Percentiles rank a stretch among this genome's conserved stretches.
Evolutionary conservation across 2,329 filamentous ascomycete genomes (phyloP).

Genomic region (Scytalidium lignicola): DNA sequence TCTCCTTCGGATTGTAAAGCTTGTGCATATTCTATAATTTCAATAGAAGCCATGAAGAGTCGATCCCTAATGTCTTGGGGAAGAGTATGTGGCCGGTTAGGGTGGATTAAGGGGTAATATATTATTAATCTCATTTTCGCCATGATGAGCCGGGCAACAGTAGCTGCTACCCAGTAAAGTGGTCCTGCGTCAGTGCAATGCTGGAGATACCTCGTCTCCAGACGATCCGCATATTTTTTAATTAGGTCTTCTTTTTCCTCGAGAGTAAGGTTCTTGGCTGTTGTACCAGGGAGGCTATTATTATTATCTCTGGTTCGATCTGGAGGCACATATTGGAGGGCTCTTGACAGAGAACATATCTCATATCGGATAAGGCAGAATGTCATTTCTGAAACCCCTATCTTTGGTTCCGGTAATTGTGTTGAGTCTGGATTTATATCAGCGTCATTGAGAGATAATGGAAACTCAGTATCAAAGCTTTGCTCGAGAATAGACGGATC

Average conservation of each 20-base stretch:
- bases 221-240: slow-evolving; percentile 20
- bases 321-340: slow-evolving; percentile 20
- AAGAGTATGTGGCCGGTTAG: slow-evolving; percentile 23
- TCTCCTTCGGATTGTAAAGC: slow-evolving; percentile 30
- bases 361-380: slow-evolving; percentile 32
- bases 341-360: slow-evolving; percentile 21
- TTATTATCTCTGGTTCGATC: slow-evolving; percentile 1
- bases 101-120: slow-evolving; percentile 27
- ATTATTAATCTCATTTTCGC: slow-evolving; percentile 34
- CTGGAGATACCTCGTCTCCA: slow-evolving; percentile 27
- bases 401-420: slow-evolving; percentile 15
- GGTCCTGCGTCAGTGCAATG: slow-evolving; percentile 34
- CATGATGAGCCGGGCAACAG: slow-evolving; percentile 32
- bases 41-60: slow-evolving; percentile 33
- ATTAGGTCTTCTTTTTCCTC: slow-evolving; percentile 28
- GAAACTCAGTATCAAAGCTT: slow-evolving; percentile 53
- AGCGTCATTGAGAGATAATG: slow-evolving; percentile 43
- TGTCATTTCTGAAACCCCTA: slow-evolving; percentile 33
- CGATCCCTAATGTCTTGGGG: slow-evolving; percentile 30
- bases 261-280: slow-evolving; percentile 10
- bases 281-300: slow-evolving; percentile 2
- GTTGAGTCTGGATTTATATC: slow-evolving; percentile 36
- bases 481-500: slow-evolving; percentile 54
- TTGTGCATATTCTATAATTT: slow-evolving; percentile 36
- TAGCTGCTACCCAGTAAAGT: slow-evolving; percentile 47